phyloP scores from a whole-genome alignment of 805 yeast genomes.

The Pichia pseudocactophila region DNA sequence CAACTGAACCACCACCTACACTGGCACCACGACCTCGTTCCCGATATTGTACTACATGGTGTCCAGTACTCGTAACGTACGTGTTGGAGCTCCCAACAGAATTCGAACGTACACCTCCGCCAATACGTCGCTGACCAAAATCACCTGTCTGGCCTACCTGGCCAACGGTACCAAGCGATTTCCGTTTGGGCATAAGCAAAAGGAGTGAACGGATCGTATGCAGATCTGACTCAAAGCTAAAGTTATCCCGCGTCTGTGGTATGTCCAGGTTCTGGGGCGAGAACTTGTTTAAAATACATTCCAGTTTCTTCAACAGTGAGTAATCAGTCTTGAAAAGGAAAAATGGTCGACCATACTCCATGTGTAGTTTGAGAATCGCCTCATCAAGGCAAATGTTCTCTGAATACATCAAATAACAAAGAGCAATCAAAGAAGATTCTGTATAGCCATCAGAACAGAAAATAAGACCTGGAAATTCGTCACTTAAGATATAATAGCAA shows the following conservation, averaged over 20 bases:
- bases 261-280: conserved; percentile 38
- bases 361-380: conserved; percentile 58
- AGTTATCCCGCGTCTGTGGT: conserved; percentile 1
- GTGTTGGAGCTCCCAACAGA: conserved; percentile 8
- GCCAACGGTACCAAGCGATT: conserved; percentile 7
- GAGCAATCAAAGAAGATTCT: conserved; percentile 69
- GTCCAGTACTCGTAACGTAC: conserved; percentile 23
- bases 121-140: not conserved
- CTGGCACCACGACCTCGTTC: conserved; percentile 3
- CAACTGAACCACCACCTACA: conserved; percentile 5
- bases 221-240: conserved; percentile 17
- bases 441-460: conserved; percentile 90
- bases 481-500: conserved; percentile 36
- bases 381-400: conserved; percentile 52
- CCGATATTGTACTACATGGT: conserved; percentile 24
- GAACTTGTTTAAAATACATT: conserved; percentile 46
- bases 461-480: conserved; percentile 41
- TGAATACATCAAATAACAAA: conserved; percentile 65
- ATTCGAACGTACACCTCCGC: too few species aligned
- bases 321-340: conserved; percentile 77
- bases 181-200: conserved; percentile 16
- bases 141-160: not conserved
- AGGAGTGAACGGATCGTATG: conserved; percentile 14
- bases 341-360: conserved; percentile 63
- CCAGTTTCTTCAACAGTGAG: conserved; percentile 52